Evolutionary conservation across 768 basidiomycete genomes (phyloP).

Genomic region (Cyathus striatus): DNA sequence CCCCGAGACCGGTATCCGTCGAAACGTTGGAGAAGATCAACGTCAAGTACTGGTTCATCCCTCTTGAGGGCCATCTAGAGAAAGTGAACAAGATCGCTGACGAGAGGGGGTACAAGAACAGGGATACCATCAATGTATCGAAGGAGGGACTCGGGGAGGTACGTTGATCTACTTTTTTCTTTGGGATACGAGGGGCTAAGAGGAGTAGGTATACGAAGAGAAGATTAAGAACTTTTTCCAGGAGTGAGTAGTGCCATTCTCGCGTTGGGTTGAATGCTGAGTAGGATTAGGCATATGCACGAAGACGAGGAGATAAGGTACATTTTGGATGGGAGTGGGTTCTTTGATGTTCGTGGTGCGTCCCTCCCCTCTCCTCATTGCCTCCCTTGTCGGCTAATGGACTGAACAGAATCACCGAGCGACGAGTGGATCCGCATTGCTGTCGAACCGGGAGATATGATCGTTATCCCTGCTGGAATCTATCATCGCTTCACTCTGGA

Average conservation of each 20-base stretch:
- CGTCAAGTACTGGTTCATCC: constrained; percentile 64
- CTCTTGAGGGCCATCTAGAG: constrained; percentile 52
- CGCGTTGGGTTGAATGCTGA: neutral
- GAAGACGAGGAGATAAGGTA: constrained; percentile 96
- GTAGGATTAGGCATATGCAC: constrained; percentile 69
- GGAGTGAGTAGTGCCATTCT: constrained; percentile 49
- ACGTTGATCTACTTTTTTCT: constrained; percentile 11
- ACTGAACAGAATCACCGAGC: constrained; percentile 47
- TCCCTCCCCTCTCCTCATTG: neutral
- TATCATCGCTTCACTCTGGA: constrained; percentile 96
- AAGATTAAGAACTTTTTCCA: constrained; percentile 82
- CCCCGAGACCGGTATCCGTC: constrained; percentile 45
- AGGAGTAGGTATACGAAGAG: constrained; percentile 62
- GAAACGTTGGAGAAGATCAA: constrained; percentile 51
- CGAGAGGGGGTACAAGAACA: constrained; percentile 74
- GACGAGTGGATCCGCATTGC: constrained; percentile 82
- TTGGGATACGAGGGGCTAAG: too few species aligned
- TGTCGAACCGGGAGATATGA: constrained; percentile 72
- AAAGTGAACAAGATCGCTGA: constrained; percentile 59
- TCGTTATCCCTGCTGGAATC: constrained; percentile 86
- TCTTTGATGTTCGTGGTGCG: constrained; percentile 87
- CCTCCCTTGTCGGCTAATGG: neutral
- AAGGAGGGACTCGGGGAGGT: constrained; percentile 76
- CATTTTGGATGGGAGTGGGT: constrained; percentile 81
- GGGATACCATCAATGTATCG: constrained; percentile 75